phyloP scores from a whole-genome alignment of 2,329 filamentous ascomycete species.

The Paecilomyces variotii region DNA sequence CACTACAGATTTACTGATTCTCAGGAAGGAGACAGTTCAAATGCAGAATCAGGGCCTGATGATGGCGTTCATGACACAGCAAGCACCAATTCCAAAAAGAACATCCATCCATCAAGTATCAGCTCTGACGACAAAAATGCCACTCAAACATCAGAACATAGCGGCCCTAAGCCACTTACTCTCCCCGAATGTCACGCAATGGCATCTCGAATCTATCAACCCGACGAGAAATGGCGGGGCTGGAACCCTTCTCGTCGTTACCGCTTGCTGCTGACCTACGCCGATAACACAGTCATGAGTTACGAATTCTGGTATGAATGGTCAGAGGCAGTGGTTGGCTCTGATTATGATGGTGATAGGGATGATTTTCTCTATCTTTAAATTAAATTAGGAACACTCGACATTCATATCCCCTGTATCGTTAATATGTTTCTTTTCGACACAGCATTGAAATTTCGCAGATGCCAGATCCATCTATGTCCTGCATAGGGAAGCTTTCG shows the following conservation, averaged over 20 bases:
- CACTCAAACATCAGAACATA: neutral
- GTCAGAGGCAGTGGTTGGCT: constrained; percentile 13
- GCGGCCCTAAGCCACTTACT: constrained; percentile 10
- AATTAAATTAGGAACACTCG: neutral
- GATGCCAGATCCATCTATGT: no score
- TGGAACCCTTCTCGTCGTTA: constrained; percentile 37
- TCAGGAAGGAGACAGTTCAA: constrained; percentile 1
- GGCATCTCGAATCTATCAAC: constrained; percentile 23
- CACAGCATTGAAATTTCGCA: neutral
- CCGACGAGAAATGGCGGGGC: constrained; percentile 31
- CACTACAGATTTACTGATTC: constrained; percentile 11
- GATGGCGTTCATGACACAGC: neutral
- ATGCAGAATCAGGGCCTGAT: neutral
- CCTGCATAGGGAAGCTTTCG: no score
- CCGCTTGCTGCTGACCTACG: constrained; percentile 49
- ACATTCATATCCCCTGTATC: neutral
- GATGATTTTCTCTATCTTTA: neutral
- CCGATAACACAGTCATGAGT: constrained; percentile 49
- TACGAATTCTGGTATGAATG: constrained; percentile 50
- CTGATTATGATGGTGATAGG: constrained; percentile 7
- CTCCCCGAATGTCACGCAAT: constrained; percentile 27
- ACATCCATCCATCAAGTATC: neutral
- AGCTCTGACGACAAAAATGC: neutral
- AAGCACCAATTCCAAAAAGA: neutral
- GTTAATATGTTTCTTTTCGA: neutral